Base-by-base conservation (phyloP, 768 basidiomycete species). In the Tylopilus subfusipes region DNA sequence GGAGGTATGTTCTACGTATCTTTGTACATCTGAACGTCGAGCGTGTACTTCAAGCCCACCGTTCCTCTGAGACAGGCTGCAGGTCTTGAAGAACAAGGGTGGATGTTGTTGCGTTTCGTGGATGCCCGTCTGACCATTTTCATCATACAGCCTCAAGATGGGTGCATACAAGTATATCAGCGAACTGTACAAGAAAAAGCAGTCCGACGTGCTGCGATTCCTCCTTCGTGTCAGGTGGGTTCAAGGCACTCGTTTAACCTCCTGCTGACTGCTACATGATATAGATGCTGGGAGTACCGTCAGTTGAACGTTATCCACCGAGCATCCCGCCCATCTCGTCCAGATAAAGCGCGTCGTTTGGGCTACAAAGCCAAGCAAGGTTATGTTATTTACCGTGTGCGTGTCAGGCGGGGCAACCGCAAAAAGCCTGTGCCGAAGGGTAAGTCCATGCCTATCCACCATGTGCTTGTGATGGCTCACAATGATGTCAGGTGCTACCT, bases 321-420 rank as follows among this genome's bases (percentile, higher is more conserved):
- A 65, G 96, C 95, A 43, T 94, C 95, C 60, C 91, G 96, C 58
- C 96, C 97, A 44, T 98, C 96, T 44, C 90, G 97, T 69, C 97
- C 97, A 52, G 97, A 99, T 81, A 99, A 98, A 82, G 97, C 97
- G 59, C 90, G 97, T 72, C 88, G 95, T 62, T 80, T 99, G 58
- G 97, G 97, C 46, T 99, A 98, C 86, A 99, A 98, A 81, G 94
- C 97, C 73, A 99, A 99, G 84, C 97, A 99, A 77, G 97, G 97
- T 66, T 99, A 93, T 72, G 88, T 98, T 61, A 76, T 99, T 78
- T 99, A 99, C 80, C 92, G 97, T 67, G 79, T 99, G 66, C 91
- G 97, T 63, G 96, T 99, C 61, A 86, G 97, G 67, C 85, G 95
- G 60, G 97, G 97, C 72, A 98, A 98, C 84, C 86, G 97, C 78